phyloP scores from a whole-genome alignment of 805 yeast species.

The Saccharomycopsis olivae region DNA sequence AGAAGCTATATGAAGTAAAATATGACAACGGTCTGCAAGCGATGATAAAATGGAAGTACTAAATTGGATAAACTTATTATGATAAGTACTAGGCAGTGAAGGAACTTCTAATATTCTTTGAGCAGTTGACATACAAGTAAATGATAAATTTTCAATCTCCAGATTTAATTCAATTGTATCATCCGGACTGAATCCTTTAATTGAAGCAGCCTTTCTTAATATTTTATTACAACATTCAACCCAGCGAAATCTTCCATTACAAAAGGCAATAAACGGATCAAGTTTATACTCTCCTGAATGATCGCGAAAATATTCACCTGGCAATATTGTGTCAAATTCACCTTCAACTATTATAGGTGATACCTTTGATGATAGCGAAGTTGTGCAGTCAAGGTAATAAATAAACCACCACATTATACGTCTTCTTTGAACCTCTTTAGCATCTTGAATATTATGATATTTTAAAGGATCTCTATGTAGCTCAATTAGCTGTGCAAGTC shows the following conservation, averaged over 20 bases:
- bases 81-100: neutral
- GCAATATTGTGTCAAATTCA: neutral
- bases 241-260: neutral
- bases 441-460: neutral
- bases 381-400: neutral
- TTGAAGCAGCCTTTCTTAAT: neutral
- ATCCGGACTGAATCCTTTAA: neutral
- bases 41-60: neutral
- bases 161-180: neutral
- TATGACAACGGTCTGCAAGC: neutral
- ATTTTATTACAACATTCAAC: neutral
- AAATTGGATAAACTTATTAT: too few species aligned
- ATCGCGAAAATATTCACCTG: neutral
- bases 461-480: neutral
- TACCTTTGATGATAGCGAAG: neutral
- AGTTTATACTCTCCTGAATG: neutral
- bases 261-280: neutral
- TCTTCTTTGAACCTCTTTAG: neutral
- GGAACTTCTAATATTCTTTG: neutral
- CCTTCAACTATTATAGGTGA: neutral
- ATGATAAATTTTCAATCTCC: neutral
- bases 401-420: neutral
- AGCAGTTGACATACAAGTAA: neutral
- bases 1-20: neutral
- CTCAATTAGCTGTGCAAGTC: neutral